phyloP scores from a whole-genome alignment of 2,329 filamentous ascomycete species.

The Stylonectria norvegica region DNA sequence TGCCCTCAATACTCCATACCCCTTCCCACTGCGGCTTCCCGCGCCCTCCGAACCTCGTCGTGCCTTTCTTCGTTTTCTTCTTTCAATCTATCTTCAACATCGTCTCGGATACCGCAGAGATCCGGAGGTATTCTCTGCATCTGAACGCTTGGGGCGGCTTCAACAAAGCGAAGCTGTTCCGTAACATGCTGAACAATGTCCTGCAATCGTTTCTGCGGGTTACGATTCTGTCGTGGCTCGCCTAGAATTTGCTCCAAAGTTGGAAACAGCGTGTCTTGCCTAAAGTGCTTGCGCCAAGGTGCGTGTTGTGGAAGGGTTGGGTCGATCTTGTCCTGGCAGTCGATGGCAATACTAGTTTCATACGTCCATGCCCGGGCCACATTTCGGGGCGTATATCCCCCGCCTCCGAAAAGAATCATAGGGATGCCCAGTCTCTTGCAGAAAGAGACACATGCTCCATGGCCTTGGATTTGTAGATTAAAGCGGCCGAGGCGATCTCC shows the following conservation, averaged over 20 bases:
- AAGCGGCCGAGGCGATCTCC: conserved; percentile 92
- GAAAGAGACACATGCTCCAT: conserved; percentile 85
- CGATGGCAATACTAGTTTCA: conserved; percentile 88
- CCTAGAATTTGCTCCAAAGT: conserved; percentile 69
- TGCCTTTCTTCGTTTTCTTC: conserved; percentile 61
- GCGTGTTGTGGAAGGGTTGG: conserved; percentile 74
- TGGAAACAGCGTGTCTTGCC: conserved; percentile 83
- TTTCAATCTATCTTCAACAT: conserved; percentile 64
- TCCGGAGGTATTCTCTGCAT: conserved; percentile 78
- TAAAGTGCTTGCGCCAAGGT: conserved; percentile 85
- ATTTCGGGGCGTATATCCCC: conserved; percentile 94
- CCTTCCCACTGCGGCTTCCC: conserved; percentile 56
- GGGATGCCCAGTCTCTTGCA: conserved; percentile 79
- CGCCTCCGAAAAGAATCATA: conserved; percentile 86
- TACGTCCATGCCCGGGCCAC: conserved; percentile 96
- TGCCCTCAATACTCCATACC: conserved; percentile 49
- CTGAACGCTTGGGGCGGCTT: conserved; percentile 82
- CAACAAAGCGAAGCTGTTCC: conserved; percentile 83
- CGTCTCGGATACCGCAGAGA: conserved; percentile 62
- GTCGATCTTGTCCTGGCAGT: conserved; percentile 65
- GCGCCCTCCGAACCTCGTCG: conserved; percentile 48
- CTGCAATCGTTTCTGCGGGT: conserved; percentile 70
- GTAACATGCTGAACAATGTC: conserved; percentile 74
- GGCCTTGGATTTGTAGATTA: conserved; percentile 93
- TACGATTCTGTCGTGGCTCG: conserved; percentile 72